These are phyloP conservation scores for Diaporthe batatas DNA, from an alignment of 2,329 filamentous ascomycete genomes.

Conservation along the genomic window DNA sequence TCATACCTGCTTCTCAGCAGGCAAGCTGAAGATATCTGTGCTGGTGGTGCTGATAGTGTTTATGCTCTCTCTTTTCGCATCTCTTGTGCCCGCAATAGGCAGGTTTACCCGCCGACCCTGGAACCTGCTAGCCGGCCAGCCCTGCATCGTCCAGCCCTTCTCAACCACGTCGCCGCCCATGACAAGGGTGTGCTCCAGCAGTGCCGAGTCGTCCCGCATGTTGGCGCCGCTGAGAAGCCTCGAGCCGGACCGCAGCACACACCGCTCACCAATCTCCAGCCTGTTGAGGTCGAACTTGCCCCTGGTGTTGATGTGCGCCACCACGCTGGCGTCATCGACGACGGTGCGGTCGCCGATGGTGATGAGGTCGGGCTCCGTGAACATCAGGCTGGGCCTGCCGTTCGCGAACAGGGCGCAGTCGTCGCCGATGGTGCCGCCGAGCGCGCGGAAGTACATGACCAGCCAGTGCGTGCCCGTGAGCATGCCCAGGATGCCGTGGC, in stretches of 20 bases:
- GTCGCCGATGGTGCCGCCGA: constrained; percentile 66
- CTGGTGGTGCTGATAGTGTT: neutral
- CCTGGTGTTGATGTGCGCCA: constrained; percentile 68
- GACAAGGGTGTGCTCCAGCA: constrained; percentile 70
- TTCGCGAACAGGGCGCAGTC: constrained; percentile 69
- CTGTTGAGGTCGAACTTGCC: constrained; percentile 69
- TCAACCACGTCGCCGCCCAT: constrained; percentile 69
- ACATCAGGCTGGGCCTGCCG: constrained; percentile 64
- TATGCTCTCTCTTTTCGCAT: neutral
- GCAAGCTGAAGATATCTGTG: neutral
- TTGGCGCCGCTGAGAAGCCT: constrained; percentile 65
- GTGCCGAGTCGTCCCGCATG: constrained; percentile 65
- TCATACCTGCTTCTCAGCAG: neutral
- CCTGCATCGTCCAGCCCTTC: constrained; percentile 63
- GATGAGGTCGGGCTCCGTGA: constrained; percentile 70
- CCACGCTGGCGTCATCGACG: constrained; percentile 68
- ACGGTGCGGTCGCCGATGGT: constrained; percentile 65
- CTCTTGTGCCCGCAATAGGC: neutral
- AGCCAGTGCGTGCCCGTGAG: constrained; percentile 67
- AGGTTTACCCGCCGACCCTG: constrained; percentile 42
- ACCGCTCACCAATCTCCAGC: constrained; percentile 63
- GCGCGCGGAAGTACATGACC: constrained; percentile 64
- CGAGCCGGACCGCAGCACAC: constrained; percentile 65
- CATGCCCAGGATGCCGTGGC: constrained; percentile 64
- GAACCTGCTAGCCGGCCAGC: constrained; percentile 65